These are phyloP conservation scores for Meyerozyma smithsonii DNA, from an alignment of 1,139 yeast genomes.

Conservation along the genomic window DNA sequence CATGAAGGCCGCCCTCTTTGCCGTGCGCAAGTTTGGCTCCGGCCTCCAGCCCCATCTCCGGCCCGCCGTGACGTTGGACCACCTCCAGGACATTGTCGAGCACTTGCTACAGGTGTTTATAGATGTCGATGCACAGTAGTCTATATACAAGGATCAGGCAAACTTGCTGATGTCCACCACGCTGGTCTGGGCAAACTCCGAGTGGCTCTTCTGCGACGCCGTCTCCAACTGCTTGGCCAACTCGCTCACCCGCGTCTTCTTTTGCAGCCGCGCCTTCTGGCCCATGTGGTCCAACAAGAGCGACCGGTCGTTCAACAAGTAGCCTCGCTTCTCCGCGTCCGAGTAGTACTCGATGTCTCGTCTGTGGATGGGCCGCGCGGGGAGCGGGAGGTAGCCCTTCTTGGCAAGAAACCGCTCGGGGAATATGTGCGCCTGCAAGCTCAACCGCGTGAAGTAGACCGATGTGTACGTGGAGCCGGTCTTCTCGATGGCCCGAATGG, in stretches of 20 bases:
- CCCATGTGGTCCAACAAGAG: slow-evolving; percentile 36
- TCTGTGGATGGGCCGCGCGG: slow-evolving; percentile 81
- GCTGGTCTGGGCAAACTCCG: slow-evolving; percentile 14
- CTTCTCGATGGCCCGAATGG: slow-evolving; percentile 67
- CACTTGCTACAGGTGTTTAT: slow-evolving; percentile 3
- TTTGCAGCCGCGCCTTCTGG: slow-evolving; percentile 14
- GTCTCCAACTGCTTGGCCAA: slow-evolving; percentile 27
- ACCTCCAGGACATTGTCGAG: slow-evolving; percentile 4
- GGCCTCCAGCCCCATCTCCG: slow-evolving; percentile 14
- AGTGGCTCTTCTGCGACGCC: slow-evolving; percentile 24
- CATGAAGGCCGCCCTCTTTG: slow-evolving; percentile 34
- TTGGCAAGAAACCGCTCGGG: slow-evolving; percentile 67
- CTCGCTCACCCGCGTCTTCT: slow-evolving; percentile 20
- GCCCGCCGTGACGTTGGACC: background rate
- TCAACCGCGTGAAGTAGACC: slow-evolving; percentile 60
- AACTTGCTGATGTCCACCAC: slow-evolving; percentile 7
- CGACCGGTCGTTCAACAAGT: slow-evolving; percentile 44
- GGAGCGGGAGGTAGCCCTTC: slow-evolving; percentile 77
- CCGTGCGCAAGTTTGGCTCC: slow-evolving; percentile 34
- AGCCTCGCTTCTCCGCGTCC: slow-evolving; percentile 69
- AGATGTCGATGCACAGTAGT: slow-evolving; percentile 4
- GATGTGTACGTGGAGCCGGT: slow-evolving; percentile 74
- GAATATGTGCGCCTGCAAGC: slow-evolving; percentile 68
- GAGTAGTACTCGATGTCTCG: slow-evolving; percentile 80
- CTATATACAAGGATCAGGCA: slow-evolving; percentile 1